phyloP scores from a whole-genome alignment of 2,329 filamentous ascomycete genomes.

The Fusarium chlamydosporum region DNA sequence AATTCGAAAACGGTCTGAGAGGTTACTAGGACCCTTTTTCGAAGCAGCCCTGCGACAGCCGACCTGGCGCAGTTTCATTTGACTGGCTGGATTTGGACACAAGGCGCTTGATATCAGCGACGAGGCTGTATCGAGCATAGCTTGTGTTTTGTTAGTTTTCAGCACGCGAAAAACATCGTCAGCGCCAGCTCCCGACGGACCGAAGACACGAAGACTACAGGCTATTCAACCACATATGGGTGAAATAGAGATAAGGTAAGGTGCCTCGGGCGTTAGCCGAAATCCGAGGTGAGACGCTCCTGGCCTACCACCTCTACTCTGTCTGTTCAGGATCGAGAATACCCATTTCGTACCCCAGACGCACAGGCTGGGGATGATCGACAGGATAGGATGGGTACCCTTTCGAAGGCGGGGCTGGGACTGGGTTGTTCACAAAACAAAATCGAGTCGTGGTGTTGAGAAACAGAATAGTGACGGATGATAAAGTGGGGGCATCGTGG shows the following conservation, averaged over 20 bases:
- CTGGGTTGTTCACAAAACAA: conserved; percentile 18
- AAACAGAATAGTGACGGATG: conserved; percentile 17
- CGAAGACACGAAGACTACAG: conserved; percentile 18
- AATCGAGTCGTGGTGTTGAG: conserved; percentile 31
- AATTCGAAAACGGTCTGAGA: conserved; percentile 2
- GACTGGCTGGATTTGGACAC: background rate
- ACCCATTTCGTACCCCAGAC: conserved; percentile 42
- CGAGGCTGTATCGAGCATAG: background rate
- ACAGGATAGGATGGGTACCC: conserved; percentile 28
- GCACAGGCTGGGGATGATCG: conserved; percentile 40
- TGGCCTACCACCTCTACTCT: background rate
- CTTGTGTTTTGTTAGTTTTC: background rate
- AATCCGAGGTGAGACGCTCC: conserved; percentile 21
- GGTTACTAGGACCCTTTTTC: conserved; percentile 13
- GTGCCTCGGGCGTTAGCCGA: conserved; percentile 48
- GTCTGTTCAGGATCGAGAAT: background rate
- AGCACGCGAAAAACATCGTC: background rate
- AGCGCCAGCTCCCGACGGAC: conserved; percentile 12
- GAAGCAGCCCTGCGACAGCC: background rate
- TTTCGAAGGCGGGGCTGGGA: conserved; percentile 39
- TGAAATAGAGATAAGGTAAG: conserved; percentile 3
- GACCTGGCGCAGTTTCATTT: background rate
- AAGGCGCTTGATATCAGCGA: background rate
- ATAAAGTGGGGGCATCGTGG: conserved; percentile 47
- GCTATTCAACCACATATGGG: background rate